phyloP scores from a whole-genome alignment of 192 early-diverging fungal genomes.

The Thoreauomyces humboldtii region DNA sequence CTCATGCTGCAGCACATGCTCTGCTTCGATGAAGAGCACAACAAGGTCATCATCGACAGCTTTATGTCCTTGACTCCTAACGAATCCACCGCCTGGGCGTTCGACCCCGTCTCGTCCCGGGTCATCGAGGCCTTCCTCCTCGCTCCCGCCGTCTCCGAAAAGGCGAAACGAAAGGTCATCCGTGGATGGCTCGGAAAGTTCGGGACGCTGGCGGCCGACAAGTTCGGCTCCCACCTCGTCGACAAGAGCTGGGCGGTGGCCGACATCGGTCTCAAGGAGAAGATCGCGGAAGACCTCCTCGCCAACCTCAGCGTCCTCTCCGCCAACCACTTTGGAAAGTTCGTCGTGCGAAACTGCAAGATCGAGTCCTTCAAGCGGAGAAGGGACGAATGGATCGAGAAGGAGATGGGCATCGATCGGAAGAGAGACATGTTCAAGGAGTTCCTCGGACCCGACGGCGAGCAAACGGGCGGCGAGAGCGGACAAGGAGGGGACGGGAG shows the following conservation, averaged over 20 bases:
- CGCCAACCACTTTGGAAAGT: conserved; percentile 67
- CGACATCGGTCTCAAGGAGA: conserved; percentile 71
- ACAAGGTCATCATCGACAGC: conserved; percentile 59
- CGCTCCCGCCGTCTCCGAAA: conserved; percentile 51
- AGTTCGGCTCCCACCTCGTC: conserved; percentile 76
- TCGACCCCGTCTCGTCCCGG: conserved; percentile 69
- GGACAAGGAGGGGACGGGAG: conserved; percentile 23
- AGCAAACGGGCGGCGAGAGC: not conserved
- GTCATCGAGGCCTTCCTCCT: conserved; percentile 68
- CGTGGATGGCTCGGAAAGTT: conserved; percentile 56
- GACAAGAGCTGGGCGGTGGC: conserved; percentile 74
- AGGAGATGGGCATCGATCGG: conserved; percentile 68
- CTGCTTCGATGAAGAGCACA: conserved; percentile 57
- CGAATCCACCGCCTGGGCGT: conserved; percentile 54
- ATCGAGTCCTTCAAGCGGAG: conserved; percentile 72
- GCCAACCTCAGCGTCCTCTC: conserved; percentile 52
- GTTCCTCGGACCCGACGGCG: conserved; percentile 57
- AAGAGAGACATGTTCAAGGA: conserved; percentile 80
- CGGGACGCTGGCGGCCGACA: conserved; percentile 61
- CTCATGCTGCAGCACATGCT: conserved; percentile 65
- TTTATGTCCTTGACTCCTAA: conserved; percentile 56
- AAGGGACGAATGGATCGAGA: conserved; percentile 75
- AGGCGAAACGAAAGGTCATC: conserved; percentile 68
- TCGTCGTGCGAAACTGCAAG: conserved; percentile 74
- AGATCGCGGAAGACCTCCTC: conserved; percentile 71